phyloP scores from a whole-genome alignment of 2,329 filamentous ascomycete genomes.

The Colletotrichum eleusines region DNA sequence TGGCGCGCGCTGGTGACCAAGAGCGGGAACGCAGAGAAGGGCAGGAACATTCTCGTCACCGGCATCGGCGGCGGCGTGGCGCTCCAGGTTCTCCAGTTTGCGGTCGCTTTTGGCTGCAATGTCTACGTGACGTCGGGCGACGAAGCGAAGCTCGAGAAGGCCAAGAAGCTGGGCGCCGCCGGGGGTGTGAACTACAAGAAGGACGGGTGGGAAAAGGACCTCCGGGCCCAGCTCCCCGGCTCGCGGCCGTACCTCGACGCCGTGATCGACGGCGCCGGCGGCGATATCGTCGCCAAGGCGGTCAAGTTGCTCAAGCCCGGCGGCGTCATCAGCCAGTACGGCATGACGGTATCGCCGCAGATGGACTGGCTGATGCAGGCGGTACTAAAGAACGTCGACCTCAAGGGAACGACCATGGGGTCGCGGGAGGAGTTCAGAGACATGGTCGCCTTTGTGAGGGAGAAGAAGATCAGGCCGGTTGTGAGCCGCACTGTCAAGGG shows the following conservation, averaged over 20 bases:
- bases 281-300: constrained; percentile 80
- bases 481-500: constrained; percentile 81
- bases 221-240: constrained; percentile 71
- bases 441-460: constrained; percentile 85
- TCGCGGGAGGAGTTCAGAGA: constrained; percentile 89
- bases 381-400: constrained; percentile 87
- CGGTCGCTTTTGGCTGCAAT: constrained; percentile 77
- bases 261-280: constrained; percentile 91
- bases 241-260: constrained; percentile 81
- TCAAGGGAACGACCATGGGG: constrained; percentile 91
- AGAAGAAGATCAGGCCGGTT: constrained; percentile 80
- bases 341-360: constrained; percentile 88
- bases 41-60: constrained; percentile 84
- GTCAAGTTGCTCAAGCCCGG: constrained; percentile 80
- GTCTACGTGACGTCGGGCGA: constrained; percentile 87
- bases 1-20: constrained; percentile 91
- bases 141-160: constrained; percentile 79
- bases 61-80: constrained; percentile 95
- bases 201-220: constrained; percentile 83
- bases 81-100: constrained; percentile 84
- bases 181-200: constrained; percentile 88
- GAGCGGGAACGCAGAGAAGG: constrained; percentile 70
- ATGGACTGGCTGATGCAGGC: constrained; percentile 90
- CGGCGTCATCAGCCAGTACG: constrained; percentile 87
- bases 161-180: constrained; percentile 77